These are phyloP conservation scores for Pseudozyma sp. DNA, from an alignment of 1,284 basidiomycete genomes.

Conservation along the genomic window DNA sequence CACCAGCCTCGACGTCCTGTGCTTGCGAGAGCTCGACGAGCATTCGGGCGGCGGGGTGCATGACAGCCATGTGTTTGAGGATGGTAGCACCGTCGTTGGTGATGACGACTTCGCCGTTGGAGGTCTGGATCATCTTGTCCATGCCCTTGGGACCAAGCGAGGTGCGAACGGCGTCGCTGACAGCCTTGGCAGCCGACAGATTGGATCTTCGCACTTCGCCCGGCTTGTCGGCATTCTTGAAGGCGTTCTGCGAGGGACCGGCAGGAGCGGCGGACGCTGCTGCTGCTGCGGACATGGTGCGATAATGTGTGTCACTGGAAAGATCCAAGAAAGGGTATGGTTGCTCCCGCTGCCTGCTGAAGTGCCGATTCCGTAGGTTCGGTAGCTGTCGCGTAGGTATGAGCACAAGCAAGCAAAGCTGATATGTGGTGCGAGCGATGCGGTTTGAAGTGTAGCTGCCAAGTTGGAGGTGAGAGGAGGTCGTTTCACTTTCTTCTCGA, in stretches of 20 bases:
- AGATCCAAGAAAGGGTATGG: too few species aligned
- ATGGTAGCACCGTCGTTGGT: slow-evolving; percentile 99
- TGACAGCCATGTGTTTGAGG: slow-evolving; percentile 93
- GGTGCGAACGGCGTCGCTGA: slow-evolving; percentile 96
- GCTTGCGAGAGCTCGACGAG: slow-evolving; percentile 93
- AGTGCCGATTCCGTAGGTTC: too few species aligned
- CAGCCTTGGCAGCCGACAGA: slow-evolving; percentile 75
- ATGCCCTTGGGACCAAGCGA: slow-evolving; percentile 97
- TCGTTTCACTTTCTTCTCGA: slow-evolving; percentile 1
- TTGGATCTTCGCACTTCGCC: slow-evolving; percentile 68
- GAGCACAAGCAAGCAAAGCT: too few species aligned
- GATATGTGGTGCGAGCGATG: too few species aligned
- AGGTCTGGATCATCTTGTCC: slow-evolving; percentile 99
- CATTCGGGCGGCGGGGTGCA: slow-evolving; percentile 99
- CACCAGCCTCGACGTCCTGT: slow-evolving; percentile 98
- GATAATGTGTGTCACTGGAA: not conserved
- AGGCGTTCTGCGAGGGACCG: slow-evolving; percentile 55
- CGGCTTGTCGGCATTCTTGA: slow-evolving; percentile 69
- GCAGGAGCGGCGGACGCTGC: slow-evolving; percentile 37
- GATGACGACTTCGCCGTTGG: slow-evolving; percentile 95
- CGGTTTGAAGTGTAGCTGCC: too few species aligned
- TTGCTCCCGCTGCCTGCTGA: not conserved
- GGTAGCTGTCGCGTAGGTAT: too few species aligned
- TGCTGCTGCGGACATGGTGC: slow-evolving; percentile 42
- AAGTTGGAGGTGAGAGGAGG: not conserved